Conservation (phyloP, 805 yeast genomes). For the Yarrowia sp. region DNA sequence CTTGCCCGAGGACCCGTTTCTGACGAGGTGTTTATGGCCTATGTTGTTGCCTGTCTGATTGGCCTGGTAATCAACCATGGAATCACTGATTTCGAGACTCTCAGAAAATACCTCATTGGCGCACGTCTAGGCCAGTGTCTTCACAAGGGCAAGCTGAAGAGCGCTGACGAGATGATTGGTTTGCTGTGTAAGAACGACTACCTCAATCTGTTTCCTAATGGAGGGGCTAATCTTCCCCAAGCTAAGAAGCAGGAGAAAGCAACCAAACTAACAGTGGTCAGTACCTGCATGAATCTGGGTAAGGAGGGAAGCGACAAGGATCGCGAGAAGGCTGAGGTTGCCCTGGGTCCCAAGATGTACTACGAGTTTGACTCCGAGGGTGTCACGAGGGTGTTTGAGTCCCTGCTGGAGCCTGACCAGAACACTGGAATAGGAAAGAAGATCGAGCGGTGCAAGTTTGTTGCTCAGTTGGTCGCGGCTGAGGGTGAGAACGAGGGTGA, state of each 20-base stretch:
- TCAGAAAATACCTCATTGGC: neutral
- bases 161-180: conserved; percentile 12
- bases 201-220: conserved; percentile 2
- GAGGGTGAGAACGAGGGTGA: neutral
- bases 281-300: conserved; percentile 15
- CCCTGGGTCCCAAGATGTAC: conserved; percentile 29
- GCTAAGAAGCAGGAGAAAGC: neutral
- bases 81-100: neutral
- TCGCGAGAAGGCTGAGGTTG: conserved; percentile 12
- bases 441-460: neutral
- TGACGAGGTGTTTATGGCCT: conserved; percentile 22
- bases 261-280: neutral
- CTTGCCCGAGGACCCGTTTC: conserved; percentile 2
- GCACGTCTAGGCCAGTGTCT: conserved; percentile 21
- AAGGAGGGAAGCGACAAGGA: neutral
- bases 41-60: conserved; percentile 1
- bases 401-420: neutral
- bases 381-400: neutral
- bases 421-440: neutral
- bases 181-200: conserved; percentile 1
- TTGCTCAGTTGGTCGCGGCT: neutral
- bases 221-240: neutral
- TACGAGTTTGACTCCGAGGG: conserved; percentile 8
- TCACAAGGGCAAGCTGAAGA: conserved; percentile 9
- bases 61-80: conserved; percentile 2